Evolutionary conservation across 345 rosid genomes (phyloP), one percentile per base, ranked within the genome.

Genomic region (Alliaria petiolata): DNA sequence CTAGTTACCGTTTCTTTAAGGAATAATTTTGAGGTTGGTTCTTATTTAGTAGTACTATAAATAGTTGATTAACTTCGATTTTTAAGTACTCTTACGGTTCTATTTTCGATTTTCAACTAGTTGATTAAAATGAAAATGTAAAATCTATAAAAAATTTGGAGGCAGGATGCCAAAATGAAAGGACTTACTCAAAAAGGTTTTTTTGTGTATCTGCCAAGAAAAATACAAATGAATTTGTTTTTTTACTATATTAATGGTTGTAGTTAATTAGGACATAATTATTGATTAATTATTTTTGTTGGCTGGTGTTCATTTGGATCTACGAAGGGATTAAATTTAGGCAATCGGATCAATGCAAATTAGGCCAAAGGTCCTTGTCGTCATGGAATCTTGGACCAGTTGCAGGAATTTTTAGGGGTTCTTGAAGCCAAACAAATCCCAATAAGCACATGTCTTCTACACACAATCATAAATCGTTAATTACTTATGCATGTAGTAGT

Each of bases 351-450:
- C 62, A 57, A 71, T 50, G 63, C 14, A 65, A 57, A 64, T 71
- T 71, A 71, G 72, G 67, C 67, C 26, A 52, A 57, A 71, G 75
- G 67, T 71, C 70, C 20, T 65, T 76, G 76, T 64, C 56, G 51
- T 64, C 68, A 71, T 77, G 80, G 72, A 77, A 70, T 77, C 80
- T 65, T 69, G 80, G 71, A 76, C 76, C 71, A 69, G 56, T 62
- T 54, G 25, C 66, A 70, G 42, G 75, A 63, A 70, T 70, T 76
- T 69, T 50, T 70, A 76, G 75, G 69, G 71, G 68, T 63, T 63
- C 46, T 55, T 76, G 46, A 56, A 57, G 56, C 76, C 60, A 76
- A 70, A 76, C 80, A 70, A 76, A 76, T 76, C 80, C 68, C 80
- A 49, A 70, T 50, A 74, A 49, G 44, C 76, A 63, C 70, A 60